These are phyloP conservation scores for Sphagnum fallax DNA, from an alignment of 228 moss, liverwort and hornwort genomes.

Conservation along the genomic window DNA sequence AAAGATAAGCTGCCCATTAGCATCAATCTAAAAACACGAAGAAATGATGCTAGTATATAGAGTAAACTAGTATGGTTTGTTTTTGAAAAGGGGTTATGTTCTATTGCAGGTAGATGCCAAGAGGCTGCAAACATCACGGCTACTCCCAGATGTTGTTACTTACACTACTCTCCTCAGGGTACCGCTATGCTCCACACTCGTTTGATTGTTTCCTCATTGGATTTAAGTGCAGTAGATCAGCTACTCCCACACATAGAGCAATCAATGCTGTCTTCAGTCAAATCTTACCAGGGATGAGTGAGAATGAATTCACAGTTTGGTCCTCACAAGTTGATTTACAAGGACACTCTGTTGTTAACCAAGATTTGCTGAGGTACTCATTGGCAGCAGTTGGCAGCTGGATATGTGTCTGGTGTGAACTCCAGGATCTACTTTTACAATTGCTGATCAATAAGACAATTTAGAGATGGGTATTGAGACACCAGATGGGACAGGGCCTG, in stretches of 20 bases:
- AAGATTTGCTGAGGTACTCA: no score
- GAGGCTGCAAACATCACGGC: slow-evolving; percentile 63
- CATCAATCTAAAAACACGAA: no score
- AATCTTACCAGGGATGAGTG: not conserved
- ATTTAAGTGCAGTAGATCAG: no score
- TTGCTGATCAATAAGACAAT: not conserved
- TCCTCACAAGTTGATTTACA: not conserved
- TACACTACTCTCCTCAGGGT: slow-evolving; percentile 94
- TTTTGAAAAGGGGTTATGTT: not conserved
- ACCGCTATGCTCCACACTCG: not conserved
- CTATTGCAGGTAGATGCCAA: slow-evolving; percentile 69
- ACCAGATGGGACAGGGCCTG: slow-evolving; percentile 48
- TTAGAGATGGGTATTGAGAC: not conserved
- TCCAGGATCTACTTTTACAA: no score
- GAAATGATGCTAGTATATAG: no score
- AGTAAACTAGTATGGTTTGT: no score
- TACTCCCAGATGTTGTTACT: slow-evolving; percentile 94
- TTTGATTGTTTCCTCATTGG: not conserved
- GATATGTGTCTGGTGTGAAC: no score
- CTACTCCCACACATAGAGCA: no score
- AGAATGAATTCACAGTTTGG: not conserved
- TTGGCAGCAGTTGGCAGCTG: not conserved
- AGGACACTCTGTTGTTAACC: not conserved
- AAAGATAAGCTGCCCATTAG: no score
- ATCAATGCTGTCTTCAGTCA: no score